Evolutionary conservation across 2,329 filamentous ascomycete species (phyloP).

Genomic region (Pestalotiopsis sp.): DNA sequence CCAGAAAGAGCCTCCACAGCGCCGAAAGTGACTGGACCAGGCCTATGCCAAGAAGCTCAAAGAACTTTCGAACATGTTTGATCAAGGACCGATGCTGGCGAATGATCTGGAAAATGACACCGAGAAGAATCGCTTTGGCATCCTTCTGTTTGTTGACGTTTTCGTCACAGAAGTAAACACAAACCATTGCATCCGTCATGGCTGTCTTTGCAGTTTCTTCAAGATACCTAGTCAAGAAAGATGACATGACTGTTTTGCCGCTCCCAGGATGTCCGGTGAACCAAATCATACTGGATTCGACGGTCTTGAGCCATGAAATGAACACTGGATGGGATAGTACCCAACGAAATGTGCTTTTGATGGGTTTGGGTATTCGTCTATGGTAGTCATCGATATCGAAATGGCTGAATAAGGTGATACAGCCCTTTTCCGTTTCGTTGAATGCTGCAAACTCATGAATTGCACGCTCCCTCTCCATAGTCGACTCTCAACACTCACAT

Average conservation of each 20-base stretch:
- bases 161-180: conserved; percentile 36
- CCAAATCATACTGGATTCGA: conserved; percentile 32
- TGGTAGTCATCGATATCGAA: conserved; percentile 31
- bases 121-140: conserved; percentile 33
- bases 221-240: conserved; percentile 32
- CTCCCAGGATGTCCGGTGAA: conserved; percentile 36
- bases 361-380: conserved; percentile 26
- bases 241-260: conserved; percentile 37
- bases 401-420: conserved; percentile 31
- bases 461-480: not conserved
- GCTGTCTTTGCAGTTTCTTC: conserved; percentile 11
- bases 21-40: conserved; percentile 33
- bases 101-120: conserved; percentile 36
- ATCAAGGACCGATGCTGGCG: conserved; percentile 30
- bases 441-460: conserved; percentile 25
- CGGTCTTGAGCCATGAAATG: conserved; percentile 28
- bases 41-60: conserved; percentile 29
- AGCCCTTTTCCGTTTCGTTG: conserved; percentile 31
- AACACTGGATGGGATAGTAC: conserved; percentile 30
- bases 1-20: conserved; percentile 35
- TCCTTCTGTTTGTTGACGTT: conserved; percentile 34
- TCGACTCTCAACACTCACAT: not conserved
- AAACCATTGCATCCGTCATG: conserved; percentile 20
- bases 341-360: conserved; percentile 37
- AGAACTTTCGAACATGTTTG: conserved; percentile 30